Percentiles rank a stretch among this genome's conserved stretches.
Conservation (phyloP, 257 asterid genomes). For the Haberlea rhodopensis region DNA sequence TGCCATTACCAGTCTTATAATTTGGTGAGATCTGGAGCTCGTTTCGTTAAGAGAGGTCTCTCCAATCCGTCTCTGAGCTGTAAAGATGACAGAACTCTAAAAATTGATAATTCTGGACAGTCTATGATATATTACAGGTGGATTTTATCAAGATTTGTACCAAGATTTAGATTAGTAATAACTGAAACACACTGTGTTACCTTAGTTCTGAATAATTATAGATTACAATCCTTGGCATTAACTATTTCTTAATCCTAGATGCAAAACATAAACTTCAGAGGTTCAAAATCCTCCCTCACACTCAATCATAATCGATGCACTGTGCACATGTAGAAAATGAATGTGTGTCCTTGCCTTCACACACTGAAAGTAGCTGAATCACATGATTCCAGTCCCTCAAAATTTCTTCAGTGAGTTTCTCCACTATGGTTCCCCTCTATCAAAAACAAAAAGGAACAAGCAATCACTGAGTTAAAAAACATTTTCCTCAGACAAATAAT, state of each 20-base stretch:
- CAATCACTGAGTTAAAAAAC: not conserved
- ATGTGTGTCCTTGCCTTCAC: conserved; percentile 57
- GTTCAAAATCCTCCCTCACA: not conserved
- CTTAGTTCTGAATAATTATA: too few species aligned
- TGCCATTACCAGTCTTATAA: conserved; percentile 71
- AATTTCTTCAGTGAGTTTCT: conserved; percentile 83
- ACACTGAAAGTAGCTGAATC: conserved; percentile 67
- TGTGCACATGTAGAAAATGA: not conserved
- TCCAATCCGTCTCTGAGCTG: conserved; percentile 95
- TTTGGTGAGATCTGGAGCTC: conserved; percentile 98
- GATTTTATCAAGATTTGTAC: not conserved
- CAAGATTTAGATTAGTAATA: not conserved
- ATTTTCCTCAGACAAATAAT: not conserved
- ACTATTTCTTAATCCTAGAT: not conserved
- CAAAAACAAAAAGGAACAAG: conserved; percentile 5
- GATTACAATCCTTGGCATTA: not conserved
- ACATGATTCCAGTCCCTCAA: conserved; percentile 80
- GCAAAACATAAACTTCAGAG: not conserved
- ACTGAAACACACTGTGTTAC: not conserved
- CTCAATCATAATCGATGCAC: not conserved
- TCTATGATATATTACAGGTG: not conserved
- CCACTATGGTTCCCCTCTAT: conserved; percentile 88
- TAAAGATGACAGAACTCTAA: conserved; percentile 20
- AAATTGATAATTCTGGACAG: not conserved
- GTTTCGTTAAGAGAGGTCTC: conserved; percentile 87